Evolutionary conservation across 768 basidiomycete species (phyloP), one percentile per base, ranked within the genome.

Genomic region (Tremella fuciformis): DNA sequence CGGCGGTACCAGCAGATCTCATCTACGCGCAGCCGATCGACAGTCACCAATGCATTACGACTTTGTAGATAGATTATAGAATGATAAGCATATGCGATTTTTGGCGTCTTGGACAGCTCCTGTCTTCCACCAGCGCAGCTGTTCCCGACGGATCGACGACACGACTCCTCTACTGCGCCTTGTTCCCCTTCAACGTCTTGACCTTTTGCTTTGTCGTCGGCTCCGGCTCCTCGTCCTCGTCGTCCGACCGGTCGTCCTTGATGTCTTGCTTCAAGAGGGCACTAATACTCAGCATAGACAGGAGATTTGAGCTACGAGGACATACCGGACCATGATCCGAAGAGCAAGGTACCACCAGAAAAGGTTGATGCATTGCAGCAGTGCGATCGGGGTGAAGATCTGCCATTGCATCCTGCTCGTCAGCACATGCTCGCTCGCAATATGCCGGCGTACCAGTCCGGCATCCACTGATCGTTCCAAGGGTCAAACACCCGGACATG

Each of bases 281-380:
- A 47, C 88, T 90, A 63, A 24, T 54, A 22, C 29, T 38, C 46
- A 51, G 53, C 40, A 6, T 53, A 15, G 50, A 18, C 59, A 29
- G 53, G 40, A 18, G 52, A 56, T 7, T 7, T n/a, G 7, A 16
- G 7, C 51, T 8, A 39, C 19, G 21, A 11, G 13, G 44, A 79
- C 85, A 44, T 62, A 91, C 89, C 88, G 82, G 50, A 82, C 76
- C 15, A 87, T 80, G 52, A 94, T 87, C 54, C 90, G 85, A 74
- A 83, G 77, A 75, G 97, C 91, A 24, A 91, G 80, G 78, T 81
- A 85, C 76, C 89, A 94, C 93, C 93, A 97, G 81, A 96, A 96
- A 22, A 94, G 59, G 73, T 97, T 97, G 67, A 99, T 81, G 40
- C 84, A 65, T 73, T 92, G 90, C 15, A 99, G 81, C 0, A 90